Evolutionary conservation across 1,284 basidiomycete species (phyloP), one percentile per base, ranked within the genome.

Genomic region (Spongiforma sp.): DNA sequence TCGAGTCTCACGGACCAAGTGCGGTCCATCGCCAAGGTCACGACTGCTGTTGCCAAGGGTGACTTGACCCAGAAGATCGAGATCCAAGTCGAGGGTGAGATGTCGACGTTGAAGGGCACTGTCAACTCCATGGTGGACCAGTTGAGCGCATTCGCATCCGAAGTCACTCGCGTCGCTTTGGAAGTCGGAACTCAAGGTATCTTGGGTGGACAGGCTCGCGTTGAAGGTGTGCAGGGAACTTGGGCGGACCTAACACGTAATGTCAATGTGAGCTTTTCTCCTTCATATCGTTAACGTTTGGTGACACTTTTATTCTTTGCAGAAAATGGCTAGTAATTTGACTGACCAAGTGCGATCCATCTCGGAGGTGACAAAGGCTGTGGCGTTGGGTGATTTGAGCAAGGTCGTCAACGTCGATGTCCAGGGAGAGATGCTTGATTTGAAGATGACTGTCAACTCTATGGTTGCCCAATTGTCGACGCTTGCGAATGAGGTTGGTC

Each of bases 321-420:
- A 86, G 84, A 94, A 93, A 89, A 95, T 92, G 89, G 95, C 95
- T 0, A 88, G 88, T 59, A 98, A 97, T 77, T 82, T 99, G 71
- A 99, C 97, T 2, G 93, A 96, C 72, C 97, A 99, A 86, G 97
- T 99, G 69, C 91, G 96, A 70, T 96, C 95, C 63, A 99, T 99
- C 67, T 97, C 97, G 2, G 90, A 94, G 73, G 97, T 99, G 55
- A 99, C 98, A 34, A 99, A 97, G 77, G 94, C 95, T 52, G 97
- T 99, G 68, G 97, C 98, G 2, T 84, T 91, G 66, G 98, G 98
- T 61, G 95, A 99, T 74, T 82, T 99, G 59, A 88, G 85, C 68
- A 93, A 95, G 78, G 90, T 91, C 52, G 95, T 99, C 78, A 91
- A 95, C 67, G 96, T 98, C 67, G 96, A 98, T 73, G 96, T 97